A percentile compares a stretch with the other conserved stretches of the same genome.
phyloP scores from a whole-genome alignment of 371 early-diverging fungal genomes.

The Saksenaea oblongispora region DNA sequence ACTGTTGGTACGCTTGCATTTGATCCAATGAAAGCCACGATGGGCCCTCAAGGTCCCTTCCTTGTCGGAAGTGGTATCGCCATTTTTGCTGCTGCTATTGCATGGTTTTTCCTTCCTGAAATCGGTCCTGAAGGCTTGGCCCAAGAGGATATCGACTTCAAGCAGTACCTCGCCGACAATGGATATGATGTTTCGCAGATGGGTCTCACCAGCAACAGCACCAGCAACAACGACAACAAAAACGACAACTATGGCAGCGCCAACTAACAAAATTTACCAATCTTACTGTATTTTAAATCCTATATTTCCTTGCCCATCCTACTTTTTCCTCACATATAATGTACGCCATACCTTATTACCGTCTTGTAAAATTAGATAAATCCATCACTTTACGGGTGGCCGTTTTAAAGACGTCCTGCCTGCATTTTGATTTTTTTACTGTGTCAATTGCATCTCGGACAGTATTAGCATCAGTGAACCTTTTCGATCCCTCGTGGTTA shows the following conservation, averaged over 20 bases:
- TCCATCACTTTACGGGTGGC: background rate
- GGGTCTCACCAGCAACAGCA: slow-evolving; percentile 21
- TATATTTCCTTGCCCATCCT: background rate
- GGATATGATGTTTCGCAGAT: slow-evolving; percentile 54
- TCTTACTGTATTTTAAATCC: slow-evolving; percentile 1
- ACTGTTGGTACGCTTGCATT: slow-evolving; percentile 47
- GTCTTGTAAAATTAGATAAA: background rate
- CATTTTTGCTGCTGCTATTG: slow-evolving; percentile 29
- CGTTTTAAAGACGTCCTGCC: too few relatives aligned
- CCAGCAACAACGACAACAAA: slow-evolving; percentile 5
- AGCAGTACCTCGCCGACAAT: slow-evolving; percentile 45
- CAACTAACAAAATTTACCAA: background rate
- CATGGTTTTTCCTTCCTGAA: slow-evolving; percentile 36
- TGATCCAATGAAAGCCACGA: slow-evolving; percentile 41
- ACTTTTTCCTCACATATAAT: background rate
- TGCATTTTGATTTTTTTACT: too few relatives aligned
- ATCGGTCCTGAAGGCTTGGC: slow-evolving; percentile 45
- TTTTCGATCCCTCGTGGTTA: too few relatives aligned
- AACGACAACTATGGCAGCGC: background rate
- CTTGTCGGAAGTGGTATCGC: slow-evolving; percentile 42
- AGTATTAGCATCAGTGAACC: too few relatives aligned
- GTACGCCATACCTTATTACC: background rate
- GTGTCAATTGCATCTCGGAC: too few relatives aligned
- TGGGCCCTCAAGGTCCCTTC: slow-evolving; percentile 40
- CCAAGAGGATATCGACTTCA: slow-evolving; percentile 57